A percentile compares a stretch with the other conserved stretches of the same genome.
Conservation (phyloP, 164 flowering plant genomes). For the Dillenia suffruticosa region DNA sequence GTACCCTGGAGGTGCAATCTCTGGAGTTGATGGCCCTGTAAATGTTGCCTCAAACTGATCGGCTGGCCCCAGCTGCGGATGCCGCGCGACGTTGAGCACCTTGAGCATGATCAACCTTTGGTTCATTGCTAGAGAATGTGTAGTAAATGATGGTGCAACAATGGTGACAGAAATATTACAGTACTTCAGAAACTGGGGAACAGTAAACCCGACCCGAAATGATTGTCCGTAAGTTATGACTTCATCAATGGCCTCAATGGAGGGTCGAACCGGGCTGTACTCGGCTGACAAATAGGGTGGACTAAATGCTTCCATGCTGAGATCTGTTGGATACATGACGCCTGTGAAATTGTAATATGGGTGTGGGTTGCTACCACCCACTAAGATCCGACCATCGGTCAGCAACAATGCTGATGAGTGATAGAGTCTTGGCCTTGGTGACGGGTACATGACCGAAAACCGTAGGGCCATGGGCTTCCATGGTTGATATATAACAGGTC, state of each 20-base stretch:
- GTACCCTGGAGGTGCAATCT: constrained; percentile 61
- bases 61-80: not conserved
- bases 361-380: constrained; percentile 65
- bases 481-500: constrained; percentile 46
- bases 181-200: constrained; percentile 6
- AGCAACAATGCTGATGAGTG: constrained; percentile 51
- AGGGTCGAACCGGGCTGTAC: constrained; percentile 18
- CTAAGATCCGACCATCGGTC: constrained; percentile 45
- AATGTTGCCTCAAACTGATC: constrained; percentile 10
- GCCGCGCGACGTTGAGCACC: not conserved
- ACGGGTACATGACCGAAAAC: constrained; percentile 35
- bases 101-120: constrained; percentile 54
- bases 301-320: constrained; percentile 50
- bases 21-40: constrained; percentile 37
- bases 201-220: constrained; percentile 20
- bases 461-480: not conserved
- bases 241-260: constrained; percentile 7
- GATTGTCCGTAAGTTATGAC: constrained; percentile 14
- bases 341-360: constrained; percentile 40
- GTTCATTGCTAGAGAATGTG: constrained; percentile 55
- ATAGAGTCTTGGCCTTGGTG: constrained; percentile 44
- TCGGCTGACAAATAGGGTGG: constrained; percentile 46
- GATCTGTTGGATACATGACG: constrained; percentile 48
- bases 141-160: constrained; percentile 50
- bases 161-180: constrained; percentile 27